Evolutionary conservation across 768 basidiomycete species (phyloP).

Genomic region (Leucosporidium creatinivorum): DNA sequence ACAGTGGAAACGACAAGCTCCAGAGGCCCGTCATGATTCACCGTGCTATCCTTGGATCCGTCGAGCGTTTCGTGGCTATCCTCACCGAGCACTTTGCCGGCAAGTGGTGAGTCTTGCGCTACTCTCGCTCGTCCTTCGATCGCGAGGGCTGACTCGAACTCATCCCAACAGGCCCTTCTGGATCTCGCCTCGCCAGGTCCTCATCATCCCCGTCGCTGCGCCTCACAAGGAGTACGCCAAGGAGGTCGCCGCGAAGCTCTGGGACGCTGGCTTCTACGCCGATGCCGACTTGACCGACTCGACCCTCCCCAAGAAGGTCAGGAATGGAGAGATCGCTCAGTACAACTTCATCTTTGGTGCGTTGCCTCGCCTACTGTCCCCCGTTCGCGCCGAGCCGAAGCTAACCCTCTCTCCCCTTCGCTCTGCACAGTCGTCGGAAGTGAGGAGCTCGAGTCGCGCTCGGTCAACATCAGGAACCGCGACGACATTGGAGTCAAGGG

Average conservation of each 20-base stretch:
- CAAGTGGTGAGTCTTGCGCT: slow-evolving; percentile 63
- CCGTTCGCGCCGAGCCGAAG: background rate
- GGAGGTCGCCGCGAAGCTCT: slow-evolving; percentile 64
- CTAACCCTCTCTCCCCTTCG: background rate
- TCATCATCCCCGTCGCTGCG: slow-evolving; percentile 86
- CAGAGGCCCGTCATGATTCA: slow-evolving; percentile 91
- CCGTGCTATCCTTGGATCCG: slow-evolving; percentile 84
- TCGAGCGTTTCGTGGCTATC: slow-evolving; percentile 95
- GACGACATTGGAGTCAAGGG: slow-evolving; percentile 85
- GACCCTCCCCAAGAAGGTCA: slow-evolving; percentile 92
- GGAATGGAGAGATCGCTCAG: slow-evolving; percentile 93
- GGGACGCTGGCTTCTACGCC: slow-evolving; percentile 65
- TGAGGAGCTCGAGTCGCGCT: slow-evolving; percentile 72
- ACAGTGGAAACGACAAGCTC: slow-evolving; percentile 43
- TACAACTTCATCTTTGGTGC: slow-evolving; percentile 95
- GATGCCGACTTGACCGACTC: slow-evolving; percentile 89
- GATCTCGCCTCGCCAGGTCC: slow-evolving; percentile 90
- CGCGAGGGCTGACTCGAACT: background rate
- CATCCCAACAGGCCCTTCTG: slow-evolving; percentile 84
- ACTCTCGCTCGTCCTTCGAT: background rate
- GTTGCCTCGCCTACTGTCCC: slow-evolving; percentile 33
- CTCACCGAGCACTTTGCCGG: slow-evolving; percentile 95
- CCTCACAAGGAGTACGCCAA: slow-evolving; percentile 81
- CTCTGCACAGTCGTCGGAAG: slow-evolving; percentile 73
- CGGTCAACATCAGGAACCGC: slow-evolving; percentile 92